Percentiles rank a stretch among this genome's conserved stretches.
Conservation (phyloP, 768 basidiomycete genomes). For the Boletus sensibilis region DNA sequence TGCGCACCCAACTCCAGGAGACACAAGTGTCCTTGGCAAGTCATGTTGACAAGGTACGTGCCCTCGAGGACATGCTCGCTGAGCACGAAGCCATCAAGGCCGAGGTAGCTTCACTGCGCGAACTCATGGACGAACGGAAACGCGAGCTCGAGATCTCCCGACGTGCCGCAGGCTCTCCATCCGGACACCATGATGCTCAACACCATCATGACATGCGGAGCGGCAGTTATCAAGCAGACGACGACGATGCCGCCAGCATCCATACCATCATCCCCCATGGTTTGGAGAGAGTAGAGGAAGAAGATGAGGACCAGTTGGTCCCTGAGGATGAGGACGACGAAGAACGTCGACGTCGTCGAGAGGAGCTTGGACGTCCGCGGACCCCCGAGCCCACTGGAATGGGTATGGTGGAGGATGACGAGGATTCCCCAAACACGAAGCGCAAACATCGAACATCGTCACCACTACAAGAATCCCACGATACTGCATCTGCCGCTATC, state of each 20-base stretch:
- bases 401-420: constrained; percentile 49
- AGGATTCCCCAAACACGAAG: constrained; percentile 32
- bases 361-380: constrained; percentile 66
- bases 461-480: constrained; percentile 19
- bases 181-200: constrained; percentile 21
- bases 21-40: constrained; percentile 75
- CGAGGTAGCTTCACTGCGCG: constrained; percentile 72
- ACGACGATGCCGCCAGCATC: constrained; percentile 72
- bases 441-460: constrained; percentile 18
- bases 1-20: constrained; percentile 81
- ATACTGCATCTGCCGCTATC: constrained; percentile 37
- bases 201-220: constrained; percentile 18
- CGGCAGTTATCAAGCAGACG: constrained; percentile 44
- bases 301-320: constrained; percentile 59
- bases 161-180: constrained; percentile 23
- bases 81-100: constrained; percentile 84
- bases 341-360: constrained; percentile 43
- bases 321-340: constrained; percentile 45
- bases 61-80: constrained; percentile 74
- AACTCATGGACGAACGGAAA: constrained; percentile 67
- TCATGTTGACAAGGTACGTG: constrained; percentile 82
- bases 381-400: constrained; percentile 78
- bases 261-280: constrained; percentile 68
- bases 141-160: constrained; percentile 43
- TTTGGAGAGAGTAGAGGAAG: constrained; percentile 71